Evolutionary conservation across 108 stramenopile genomes (phyloP), one percentile per base, ranked within the genome.

Genomic region (Skeletonema grethae): DNA sequence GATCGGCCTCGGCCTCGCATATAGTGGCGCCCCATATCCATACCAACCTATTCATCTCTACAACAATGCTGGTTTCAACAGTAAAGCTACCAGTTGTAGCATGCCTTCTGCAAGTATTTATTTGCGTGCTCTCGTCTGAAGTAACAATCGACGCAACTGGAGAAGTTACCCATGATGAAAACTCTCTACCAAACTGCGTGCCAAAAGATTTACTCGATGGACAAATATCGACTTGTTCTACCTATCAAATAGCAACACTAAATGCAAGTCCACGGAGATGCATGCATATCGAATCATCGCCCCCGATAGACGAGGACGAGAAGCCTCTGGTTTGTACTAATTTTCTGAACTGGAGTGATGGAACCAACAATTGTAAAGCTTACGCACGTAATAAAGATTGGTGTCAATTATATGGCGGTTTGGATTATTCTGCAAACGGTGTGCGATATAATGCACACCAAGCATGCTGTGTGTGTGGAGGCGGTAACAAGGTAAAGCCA

Each of bases 391-490:
- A 68, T 13, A 4, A 31, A 36, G 31, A 67, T 46, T 75, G 41
- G 38, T 75, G 74, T 24, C 28, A 41, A 13, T 16, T 45, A 43
- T 60, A 62, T 25, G 75, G 68, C 20, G n/a, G 50, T 22, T 63
- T 67, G 13, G 45, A 58, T 45, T 55, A 35, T 30, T 65, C 58
- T 20, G 30, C n/a, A 10, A n/a, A 24, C 1, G 50, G 50, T 5
- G 50, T 16, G 48, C 55, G 20, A 32, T 31, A 63, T 36, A 70
- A 56, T 34, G 58, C 80, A 55, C 62, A 63, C 7, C 18, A 77
- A 46, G 80, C 80, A 62, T 82, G 80, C 38, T 82, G 80, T 43
- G 71, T 39, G 55, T 82, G 80, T 48, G 76, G 76, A 15, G 80
- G 80, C 1, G 80, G 80, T 28, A 28, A 28, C 25, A 6, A 56